phyloP scores from a whole-genome alignment of 306 rosid genomes.

The Datisca glomerata region DNA sequence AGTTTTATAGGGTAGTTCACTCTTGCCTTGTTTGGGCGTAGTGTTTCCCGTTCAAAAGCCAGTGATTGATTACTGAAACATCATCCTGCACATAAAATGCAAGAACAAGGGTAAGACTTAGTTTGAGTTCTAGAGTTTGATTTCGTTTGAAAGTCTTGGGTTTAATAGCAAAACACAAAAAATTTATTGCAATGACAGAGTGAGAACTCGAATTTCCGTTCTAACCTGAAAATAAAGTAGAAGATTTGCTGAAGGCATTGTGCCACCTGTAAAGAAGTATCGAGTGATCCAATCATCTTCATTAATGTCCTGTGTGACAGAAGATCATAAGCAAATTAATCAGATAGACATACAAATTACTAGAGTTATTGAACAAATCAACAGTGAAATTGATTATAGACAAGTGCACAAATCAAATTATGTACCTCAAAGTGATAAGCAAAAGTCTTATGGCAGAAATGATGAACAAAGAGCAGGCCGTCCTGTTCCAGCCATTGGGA shows the following conservation, averaged over 20 bases:
- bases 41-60: conserved; percentile 86
- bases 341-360: neutral
- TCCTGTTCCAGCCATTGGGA: conserved; percentile 82
- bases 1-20: neutral
- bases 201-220: neutral
- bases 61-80: conserved; percentile 61
- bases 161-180: neutral
- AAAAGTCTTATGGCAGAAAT: conserved; percentile 76
- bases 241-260: conserved; percentile 91
- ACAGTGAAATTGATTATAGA: neutral
- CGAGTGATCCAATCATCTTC: conserved; percentile 93
- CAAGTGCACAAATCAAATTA: neutral
- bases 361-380: neutral
- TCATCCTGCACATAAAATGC: conserved; percentile 44
- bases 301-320: conserved; percentile 37
- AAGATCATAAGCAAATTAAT: neutral
- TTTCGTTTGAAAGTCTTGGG: neutral
- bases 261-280: conserved; percentile 82
- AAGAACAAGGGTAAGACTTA: neutral
- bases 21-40: conserved; percentile 76
- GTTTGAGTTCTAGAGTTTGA: neutral
- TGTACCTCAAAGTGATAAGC: conserved; percentile 93
- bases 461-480: conserved; percentile 57
- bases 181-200: neutral
- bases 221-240: conserved; percentile 85